Evolutionary conservation across 768 basidiomycete genomes (phyloP).

Genomic region (Suillus spraguei): DNA sequence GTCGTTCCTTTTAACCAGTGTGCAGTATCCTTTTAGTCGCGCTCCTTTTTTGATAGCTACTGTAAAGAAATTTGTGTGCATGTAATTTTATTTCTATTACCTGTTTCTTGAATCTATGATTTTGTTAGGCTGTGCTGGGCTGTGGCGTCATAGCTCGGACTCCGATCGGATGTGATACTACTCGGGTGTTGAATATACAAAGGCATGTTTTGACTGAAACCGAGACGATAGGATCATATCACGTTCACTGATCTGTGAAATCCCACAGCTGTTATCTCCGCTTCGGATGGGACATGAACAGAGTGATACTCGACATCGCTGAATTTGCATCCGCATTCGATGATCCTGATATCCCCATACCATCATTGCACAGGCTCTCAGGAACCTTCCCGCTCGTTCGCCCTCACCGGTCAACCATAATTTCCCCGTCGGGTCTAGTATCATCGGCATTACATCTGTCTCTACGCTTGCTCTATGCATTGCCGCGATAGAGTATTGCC

Average conservation of each 20-base stretch:
- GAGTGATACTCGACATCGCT: too few relatives aligned
- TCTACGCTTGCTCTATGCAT: background rate
- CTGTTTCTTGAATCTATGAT: background rate
- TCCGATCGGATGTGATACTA: too few relatives aligned
- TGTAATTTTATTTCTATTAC: conserved; percentile 3
- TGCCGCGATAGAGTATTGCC: background rate
- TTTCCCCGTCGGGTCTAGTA: background rate
- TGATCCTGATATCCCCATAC: background rate
- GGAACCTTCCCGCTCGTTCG: background rate
- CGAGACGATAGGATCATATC: background rate
- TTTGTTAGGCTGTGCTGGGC: background rate
- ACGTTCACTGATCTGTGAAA: background rate
- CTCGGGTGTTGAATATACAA: background rate
- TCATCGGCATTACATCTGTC: background rate
- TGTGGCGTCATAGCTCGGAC: too few relatives aligned
- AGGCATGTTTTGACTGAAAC: background rate
- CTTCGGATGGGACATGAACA: too few relatives aligned
- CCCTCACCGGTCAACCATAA: background rate
- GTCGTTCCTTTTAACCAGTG: background rate
- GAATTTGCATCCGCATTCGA: background rate
- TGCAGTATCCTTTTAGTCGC: background rate
- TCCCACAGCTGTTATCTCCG: too few relatives aligned
- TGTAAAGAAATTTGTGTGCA: background rate
- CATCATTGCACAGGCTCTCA: conserved; percentile 4
- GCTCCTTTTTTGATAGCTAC: background rate